These are phyloP conservation scores for Patellaria atrata DNA, from an alignment of 495 filamentous ascomycete genomes.

Conservation along the genomic window DNA sequence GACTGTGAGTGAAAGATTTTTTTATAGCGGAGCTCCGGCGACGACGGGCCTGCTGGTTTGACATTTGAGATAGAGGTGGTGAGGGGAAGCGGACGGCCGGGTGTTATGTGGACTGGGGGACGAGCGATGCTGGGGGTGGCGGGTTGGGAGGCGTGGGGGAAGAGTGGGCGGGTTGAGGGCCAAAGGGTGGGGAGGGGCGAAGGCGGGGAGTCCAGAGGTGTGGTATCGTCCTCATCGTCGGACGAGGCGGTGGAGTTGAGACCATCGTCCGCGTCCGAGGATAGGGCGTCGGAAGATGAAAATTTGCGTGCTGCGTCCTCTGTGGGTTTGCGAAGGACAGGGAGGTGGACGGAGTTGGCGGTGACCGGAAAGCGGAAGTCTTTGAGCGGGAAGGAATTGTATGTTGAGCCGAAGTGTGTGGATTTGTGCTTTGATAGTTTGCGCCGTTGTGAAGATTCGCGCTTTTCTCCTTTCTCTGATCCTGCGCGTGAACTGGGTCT, in stretches of 20 bases:
- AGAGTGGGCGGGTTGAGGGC: constrained; percentile 18
- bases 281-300: constrained; percentile 10
- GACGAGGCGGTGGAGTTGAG: constrained; percentile 3
- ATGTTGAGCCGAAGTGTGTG: constrained; percentile 3
- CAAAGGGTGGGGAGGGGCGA: constrained; percentile 12
- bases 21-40: constrained; percentile 22
- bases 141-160: constrained; percentile 18
- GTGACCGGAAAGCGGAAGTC: neutral
- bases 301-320: constrained; percentile 1
- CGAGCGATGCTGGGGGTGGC: constrained; percentile 9
- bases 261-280: constrained; percentile 6
- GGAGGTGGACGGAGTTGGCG: neutral
- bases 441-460: neutral
- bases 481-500: constrained; percentile 8
- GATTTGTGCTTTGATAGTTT: constrained; percentile 2
- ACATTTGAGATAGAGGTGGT: too few species aligned
- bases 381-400: too few species aligned
- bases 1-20: constrained; percentile 20
- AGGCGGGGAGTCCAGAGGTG: constrained; percentile 12
- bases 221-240: neutral
- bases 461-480: constrained; percentile 10
- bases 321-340: neutral
- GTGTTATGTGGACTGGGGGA: too few species aligned
- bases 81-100: too few species aligned
- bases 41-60: constrained; percentile 4